Percentiles rank a stretch among this genome's conserved stretches.
These are phyloP conservation scores for Arabidopsis arenosa DNA, from an alignment of 345 rosid genomes.

Conservation along the genomic window DNA sequence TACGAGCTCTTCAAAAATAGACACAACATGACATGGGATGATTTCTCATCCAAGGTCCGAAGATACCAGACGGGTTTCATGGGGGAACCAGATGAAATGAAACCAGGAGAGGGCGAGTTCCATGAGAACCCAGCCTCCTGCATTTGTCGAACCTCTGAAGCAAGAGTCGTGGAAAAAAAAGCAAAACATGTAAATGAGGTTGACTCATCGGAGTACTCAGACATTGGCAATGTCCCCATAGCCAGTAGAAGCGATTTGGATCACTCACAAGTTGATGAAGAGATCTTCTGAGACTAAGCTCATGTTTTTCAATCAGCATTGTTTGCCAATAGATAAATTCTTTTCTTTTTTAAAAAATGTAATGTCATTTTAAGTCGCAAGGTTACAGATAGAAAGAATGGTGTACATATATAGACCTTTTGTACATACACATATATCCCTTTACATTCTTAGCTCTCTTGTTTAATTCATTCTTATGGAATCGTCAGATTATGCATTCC, in stretches of 20 bases:
- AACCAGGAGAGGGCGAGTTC: constrained; percentile 80
- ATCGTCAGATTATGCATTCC: neutral
- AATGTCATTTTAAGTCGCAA: constrained; percentile 13
- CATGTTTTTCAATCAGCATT: neutral
- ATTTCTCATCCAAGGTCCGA: constrained; percentile 66
- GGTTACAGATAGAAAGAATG: constrained; percentile 31
- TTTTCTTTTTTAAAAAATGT: neutral
- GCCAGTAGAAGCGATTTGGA: constrained; percentile 17
- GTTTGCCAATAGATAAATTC: constrained; percentile 6
- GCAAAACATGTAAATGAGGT: constrained; percentile 50
- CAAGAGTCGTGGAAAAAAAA: constrained; percentile 37
- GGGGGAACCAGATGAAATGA: constrained; percentile 86
- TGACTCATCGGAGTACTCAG: constrained; percentile 52
- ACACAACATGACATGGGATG: constrained; percentile 82
- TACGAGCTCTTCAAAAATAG: constrained; percentile 63
- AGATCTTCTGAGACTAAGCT: constrained; percentile 18
- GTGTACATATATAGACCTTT: constrained; percentile 31
- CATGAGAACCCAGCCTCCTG: constrained; percentile 87
- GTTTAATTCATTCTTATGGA: neutral
- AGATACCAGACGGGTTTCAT: constrained; percentile 74
- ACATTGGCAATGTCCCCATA: constrained; percentile 37
- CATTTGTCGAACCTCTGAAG: constrained; percentile 65
- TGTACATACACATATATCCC: constrained; percentile 27
- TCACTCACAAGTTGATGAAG: constrained; percentile 12
- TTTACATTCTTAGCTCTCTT: constrained; percentile 2